These are phyloP conservation scores for Aspergillus incahuasiensis DNA, from an alignment of 495 filamentous ascomycete species.

Conservation along the genomic window DNA sequence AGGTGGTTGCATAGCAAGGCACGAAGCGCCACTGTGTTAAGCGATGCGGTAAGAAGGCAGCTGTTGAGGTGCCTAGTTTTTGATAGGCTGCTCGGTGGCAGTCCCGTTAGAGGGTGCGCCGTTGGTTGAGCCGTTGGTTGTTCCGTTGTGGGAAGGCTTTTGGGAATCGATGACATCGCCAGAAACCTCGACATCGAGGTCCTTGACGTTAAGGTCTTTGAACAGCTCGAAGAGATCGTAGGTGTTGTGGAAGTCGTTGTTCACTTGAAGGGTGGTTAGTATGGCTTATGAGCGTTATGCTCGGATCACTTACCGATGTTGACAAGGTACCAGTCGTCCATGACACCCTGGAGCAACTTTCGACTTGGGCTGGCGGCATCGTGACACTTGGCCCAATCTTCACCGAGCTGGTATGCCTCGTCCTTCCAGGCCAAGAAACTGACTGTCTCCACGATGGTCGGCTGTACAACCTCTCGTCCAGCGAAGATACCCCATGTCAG, in stretches of 20 bases:
- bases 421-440: constrained; percentile 99
- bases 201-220: constrained; percentile 65
- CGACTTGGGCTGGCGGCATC: constrained; percentile 73
- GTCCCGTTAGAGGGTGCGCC: constrained; percentile 11
- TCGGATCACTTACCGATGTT: constrained; percentile 76
- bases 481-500: constrained; percentile 99
- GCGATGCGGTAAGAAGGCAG: background rate
- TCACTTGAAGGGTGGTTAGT: constrained; percentile 53
- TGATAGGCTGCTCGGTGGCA: constrained; percentile 8
- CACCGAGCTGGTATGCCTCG: constrained; percentile 87
- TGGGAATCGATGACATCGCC: constrained; percentile 17
- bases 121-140: constrained; percentile 19
- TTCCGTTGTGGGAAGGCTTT: constrained; percentile 13
- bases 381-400: constrained; percentile 92
- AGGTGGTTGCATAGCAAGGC: constrained; percentile 22
- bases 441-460: constrained; percentile 97
- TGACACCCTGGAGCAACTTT: constrained; percentile 71
- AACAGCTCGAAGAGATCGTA: constrained; percentile 79
- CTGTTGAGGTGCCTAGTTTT: constrained; percentile 25
- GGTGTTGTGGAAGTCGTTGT: constrained; percentile 89
- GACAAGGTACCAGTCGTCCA: constrained; percentile 87
- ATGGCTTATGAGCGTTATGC: background rate
- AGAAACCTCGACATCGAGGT: constrained; percentile 49
- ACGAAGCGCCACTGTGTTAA: constrained; percentile 12
- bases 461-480: constrained; percentile 97